A percentile compares a stretch with the other conserved stretches of the same genome.
These are phyloP conservation scores for Agaricus bisporus DNA, from an alignment of 768 basidiomycete species.

Conservation along the genomic window DNA sequence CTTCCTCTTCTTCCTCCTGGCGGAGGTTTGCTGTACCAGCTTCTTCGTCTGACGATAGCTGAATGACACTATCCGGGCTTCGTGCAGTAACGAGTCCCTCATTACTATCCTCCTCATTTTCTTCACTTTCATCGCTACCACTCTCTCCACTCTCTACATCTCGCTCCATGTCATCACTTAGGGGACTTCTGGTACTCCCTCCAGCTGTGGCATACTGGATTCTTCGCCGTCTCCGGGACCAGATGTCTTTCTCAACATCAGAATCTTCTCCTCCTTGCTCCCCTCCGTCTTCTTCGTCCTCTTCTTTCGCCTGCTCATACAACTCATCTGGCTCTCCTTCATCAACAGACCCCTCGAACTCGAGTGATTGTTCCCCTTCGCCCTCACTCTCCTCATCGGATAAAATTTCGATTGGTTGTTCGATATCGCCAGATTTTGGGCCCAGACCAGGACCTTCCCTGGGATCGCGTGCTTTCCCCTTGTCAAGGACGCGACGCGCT, in stretches of 20 bases:
- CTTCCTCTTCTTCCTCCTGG: slow-evolving; percentile 16
- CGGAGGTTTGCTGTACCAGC: slow-evolving; percentile 1
- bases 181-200: not conserved
- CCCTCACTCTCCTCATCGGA: slow-evolving; percentile 27
- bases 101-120: slow-evolving; percentile 16
- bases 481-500: slow-evolving; percentile 36
- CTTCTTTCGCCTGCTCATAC: slow-evolving; percentile 14
- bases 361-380: slow-evolving; percentile 17
- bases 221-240: not conserved
- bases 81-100: slow-evolving; percentile 13
- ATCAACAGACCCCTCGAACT: slow-evolving; percentile 22
- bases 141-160: slow-evolving; percentile 4
- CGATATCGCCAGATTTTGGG: slow-evolving; percentile 23
- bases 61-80: slow-evolving; percentile 1
- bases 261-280: slow-evolving; percentile 20
- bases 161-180: not conserved
- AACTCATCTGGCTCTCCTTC: slow-evolving; percentile 22
- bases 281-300: slow-evolving; percentile 14
- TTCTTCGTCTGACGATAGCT: slow-evolving; percentile 5
- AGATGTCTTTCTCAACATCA: not conserved
- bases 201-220: not conserved
- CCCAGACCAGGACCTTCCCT: slow-evolving; percentile 52
- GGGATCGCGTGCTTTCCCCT: slow-evolving; percentile 59
- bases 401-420: slow-evolving; percentile 42
- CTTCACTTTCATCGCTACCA: slow-evolving; percentile 15